phyloP scores from a whole-genome alignment of 441 rosid species.

The Arabidopsis hybrid region DNA sequence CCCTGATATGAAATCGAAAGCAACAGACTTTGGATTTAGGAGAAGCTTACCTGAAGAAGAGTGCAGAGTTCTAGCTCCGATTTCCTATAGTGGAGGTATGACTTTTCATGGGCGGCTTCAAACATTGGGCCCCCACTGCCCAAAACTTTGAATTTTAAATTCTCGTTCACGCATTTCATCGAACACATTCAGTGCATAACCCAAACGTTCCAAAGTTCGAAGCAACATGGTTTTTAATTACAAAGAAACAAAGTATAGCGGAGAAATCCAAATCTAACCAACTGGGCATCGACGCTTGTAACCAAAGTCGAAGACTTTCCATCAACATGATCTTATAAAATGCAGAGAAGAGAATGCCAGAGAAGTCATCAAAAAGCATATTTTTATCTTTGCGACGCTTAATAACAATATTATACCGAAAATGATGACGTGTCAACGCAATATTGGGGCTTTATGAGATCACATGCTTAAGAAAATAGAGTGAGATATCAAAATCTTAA shows the following conservation, averaged over 20 bases:
- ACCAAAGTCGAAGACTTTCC: conserved; percentile 9
- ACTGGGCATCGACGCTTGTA: not conserved
- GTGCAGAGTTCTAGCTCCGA: no score
- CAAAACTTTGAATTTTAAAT: not conserved
- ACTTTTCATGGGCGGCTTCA: conserved; percentile 26
- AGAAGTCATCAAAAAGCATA: not conserved
- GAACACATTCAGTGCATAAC: conserved; percentile 14
- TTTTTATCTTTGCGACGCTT: not conserved
- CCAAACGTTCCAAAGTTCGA: not conserved
- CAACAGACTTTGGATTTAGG: not conserved
- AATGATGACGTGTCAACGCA: conserved; percentile 4
- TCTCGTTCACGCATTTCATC: conserved; percentile 10
- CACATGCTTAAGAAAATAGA: not conserved
- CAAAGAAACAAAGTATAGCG: not conserved
- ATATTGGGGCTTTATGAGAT: not conserved
- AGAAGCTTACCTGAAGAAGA: conserved; percentile 8
- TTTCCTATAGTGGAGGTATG: not conserved
- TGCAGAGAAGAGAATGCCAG: conserved; percentile 1
- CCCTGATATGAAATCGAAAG: not conserved
- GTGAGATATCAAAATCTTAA: conserved; percentile 10
- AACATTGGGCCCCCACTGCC: conserved; percentile 23
- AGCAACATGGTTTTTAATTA: not conserved
- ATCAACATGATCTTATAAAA: not conserved
- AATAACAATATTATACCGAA: not conserved
- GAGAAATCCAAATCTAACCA: conserved; percentile 11